Conservation (phyloP, 2,329 filamentous ascomycete genomes). For the Penicillium rolfsii region DNA sequence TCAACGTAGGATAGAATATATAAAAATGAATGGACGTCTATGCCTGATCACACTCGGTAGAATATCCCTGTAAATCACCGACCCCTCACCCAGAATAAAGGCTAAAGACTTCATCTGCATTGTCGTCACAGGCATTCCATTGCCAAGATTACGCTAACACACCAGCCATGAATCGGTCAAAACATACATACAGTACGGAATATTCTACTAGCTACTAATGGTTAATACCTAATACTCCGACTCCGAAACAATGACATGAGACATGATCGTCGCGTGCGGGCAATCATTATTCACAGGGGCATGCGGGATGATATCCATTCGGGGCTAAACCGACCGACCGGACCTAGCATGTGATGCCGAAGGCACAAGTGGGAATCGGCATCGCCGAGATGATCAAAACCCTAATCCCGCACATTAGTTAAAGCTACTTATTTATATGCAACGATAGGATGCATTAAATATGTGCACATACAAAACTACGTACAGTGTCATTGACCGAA, state of each 20-base stretch:
- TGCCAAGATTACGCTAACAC: neutral
- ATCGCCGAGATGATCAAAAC: neutral
- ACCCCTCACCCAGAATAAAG: neutral
- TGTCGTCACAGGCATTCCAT: too few relatives aligned
- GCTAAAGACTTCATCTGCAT: neutral
- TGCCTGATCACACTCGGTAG: too few relatives aligned
- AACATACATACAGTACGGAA: neutral
- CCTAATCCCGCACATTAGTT: neutral
- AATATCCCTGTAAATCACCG: neutral
- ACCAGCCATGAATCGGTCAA: neutral
- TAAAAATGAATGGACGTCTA: too few relatives aligned
- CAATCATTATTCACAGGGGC: neutral
- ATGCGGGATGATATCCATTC: neutral
- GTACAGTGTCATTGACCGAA: neutral
- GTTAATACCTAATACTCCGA: too few relatives aligned
- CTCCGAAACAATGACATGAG: neutral
- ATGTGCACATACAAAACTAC: neutral
- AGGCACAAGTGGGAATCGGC: neutral
- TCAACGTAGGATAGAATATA: too few relatives aligned
- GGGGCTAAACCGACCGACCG: neutral
- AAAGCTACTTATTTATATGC: neutral
- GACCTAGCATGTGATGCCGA: conserved; percentile 6
- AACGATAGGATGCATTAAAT: neutral
- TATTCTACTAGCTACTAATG: neutral
- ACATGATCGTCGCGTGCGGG: neutral